phyloP scores from a whole-genome alignment of 140 eudicot species.

The Anethum foeniculum region DNA sequence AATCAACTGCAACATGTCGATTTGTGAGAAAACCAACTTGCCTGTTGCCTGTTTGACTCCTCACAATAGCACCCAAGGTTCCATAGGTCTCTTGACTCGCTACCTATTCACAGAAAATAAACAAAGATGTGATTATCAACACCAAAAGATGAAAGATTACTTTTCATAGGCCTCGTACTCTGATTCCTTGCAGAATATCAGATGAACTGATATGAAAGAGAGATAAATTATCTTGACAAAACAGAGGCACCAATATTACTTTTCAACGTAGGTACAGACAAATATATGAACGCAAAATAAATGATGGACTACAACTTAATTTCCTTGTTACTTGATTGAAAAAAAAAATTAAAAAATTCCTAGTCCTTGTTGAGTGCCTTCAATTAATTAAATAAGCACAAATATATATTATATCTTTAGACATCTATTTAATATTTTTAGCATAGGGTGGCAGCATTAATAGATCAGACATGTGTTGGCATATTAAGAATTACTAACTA shows the following conservation, averaged over 20 bases:
- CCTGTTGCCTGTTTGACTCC: slow-evolving; percentile 87
- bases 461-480: background rate
- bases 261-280: background rate
- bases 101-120: slow-evolving; percentile 36
- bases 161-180: no score
- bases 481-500: background rate
- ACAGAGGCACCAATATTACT: background rate
- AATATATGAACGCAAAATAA: background rate
- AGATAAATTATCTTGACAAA: background rate
- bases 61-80: slow-evolving; percentile 89
- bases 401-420: background rate
- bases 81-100: slow-evolving; percentile 96
- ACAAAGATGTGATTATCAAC: background rate
- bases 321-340: background rate
- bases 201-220: background rate
- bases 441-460: background rate
- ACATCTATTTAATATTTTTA: background rate
- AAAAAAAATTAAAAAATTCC: background rate
- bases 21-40: slow-evolving; percentile 96
- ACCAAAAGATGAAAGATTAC: background rate
- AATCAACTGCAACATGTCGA: slow-evolving; percentile 87
- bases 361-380: background rate
- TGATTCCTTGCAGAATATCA: background rate
- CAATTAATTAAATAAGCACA: background rate
- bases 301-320: background rate